Percentiles rank a stretch among this genome's conserved stretches.
Evolutionary conservation across 495 filamentous ascomycete species (phyloP).

Genomic region (Xanthoparmelia taractica): DNA sequence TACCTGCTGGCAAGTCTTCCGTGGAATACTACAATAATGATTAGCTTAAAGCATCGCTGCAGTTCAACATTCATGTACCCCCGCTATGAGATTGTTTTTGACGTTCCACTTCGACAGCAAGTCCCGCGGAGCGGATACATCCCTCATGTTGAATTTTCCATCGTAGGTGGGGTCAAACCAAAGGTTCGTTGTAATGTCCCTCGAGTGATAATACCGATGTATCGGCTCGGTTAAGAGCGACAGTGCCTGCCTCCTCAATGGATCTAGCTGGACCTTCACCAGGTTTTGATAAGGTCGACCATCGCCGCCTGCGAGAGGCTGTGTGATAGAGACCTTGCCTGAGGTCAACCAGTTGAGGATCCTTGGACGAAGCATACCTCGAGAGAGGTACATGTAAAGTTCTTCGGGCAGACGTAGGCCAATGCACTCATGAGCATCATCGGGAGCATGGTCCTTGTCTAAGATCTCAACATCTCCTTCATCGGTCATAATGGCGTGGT

Average conservation of each 20-base stretch:
- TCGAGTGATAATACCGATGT: slow-evolving; percentile 70
- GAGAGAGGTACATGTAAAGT: slow-evolving; percentile 83
- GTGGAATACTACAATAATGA: slow-evolving; percentile 5
- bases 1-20: slow-evolving; percentile 26
- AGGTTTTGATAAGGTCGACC: slow-evolving; percentile 74
- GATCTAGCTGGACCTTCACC: slow-evolving; percentile 60
- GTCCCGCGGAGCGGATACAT: slow-evolving; percentile 49
- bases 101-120: slow-evolving; percentile 70
- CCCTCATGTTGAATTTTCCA: slow-evolving; percentile 57
- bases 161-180: slow-evolving; percentile 76
- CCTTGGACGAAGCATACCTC: slow-evolving; percentile 69
- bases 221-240: slow-evolving; percentile 68
- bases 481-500: slow-evolving; percentile 71
- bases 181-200: slow-evolving; percentile 63
- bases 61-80: slow-evolving; percentile 8
- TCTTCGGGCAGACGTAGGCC: slow-evolving; percentile 85
- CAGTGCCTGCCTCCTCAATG: slow-evolving; percentile 65
- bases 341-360: slow-evolving; percentile 73
- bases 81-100: slow-evolving; percentile 34
- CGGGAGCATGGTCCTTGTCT: slow-evolving; percentile 59
- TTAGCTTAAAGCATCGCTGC: neutral
- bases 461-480: slow-evolving; percentile 67
- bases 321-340: slow-evolving; percentile 62
- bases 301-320: slow-evolving; percentile 74
- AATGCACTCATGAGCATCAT: slow-evolving; percentile 80